Evolutionary conservation across 371 early-diverging fungal genomes (phyloP).

Genomic region (Syncephalastrum contaminatum): DNA sequence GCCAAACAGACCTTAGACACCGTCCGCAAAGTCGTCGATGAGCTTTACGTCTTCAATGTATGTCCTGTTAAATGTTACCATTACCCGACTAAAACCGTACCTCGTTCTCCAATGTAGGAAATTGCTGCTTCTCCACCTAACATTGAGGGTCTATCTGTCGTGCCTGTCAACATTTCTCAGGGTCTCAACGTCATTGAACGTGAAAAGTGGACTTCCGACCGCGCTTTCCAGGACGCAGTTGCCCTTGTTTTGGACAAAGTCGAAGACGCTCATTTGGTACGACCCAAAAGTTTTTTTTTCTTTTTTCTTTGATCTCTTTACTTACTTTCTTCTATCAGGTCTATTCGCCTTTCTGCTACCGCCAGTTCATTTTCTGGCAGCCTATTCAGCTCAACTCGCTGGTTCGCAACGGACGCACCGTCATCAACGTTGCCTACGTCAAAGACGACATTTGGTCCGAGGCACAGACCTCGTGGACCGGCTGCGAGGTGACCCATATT

Average conservation of each 20-base stretch:
- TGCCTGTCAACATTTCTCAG: conserved; percentile 43
- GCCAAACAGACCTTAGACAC: conserved; percentile 46
- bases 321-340: conserved; percentile 22
- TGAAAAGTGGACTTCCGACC: conserved; percentile 44
- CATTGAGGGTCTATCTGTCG: conserved; percentile 37
- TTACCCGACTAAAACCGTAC: neutral
- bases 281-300: conserved; percentile 1
- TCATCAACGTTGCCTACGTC: conserved; percentile 51
- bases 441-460: conserved; percentile 52
- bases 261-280: conserved; percentile 51
- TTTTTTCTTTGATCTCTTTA: conserved; percentile 2
- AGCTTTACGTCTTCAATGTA: conserved; percentile 53
- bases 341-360: conserved; percentile 50
- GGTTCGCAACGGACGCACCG: conserved; percentile 34
- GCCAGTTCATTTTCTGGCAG: conserved; percentile 54
- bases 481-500: conserved; percentile 50
- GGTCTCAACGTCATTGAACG: conserved; percentile 44
- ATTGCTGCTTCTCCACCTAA: conserved; percentile 43
- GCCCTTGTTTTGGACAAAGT: conserved; percentile 50
- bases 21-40: conserved; percentile 42
- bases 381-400: conserved; percentile 51
- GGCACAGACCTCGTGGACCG: conserved; percentile 42
- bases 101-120: conserved; percentile 25
- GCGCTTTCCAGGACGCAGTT: conserved; percentile 50
- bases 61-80: neutral